These are phyloP conservation scores for Crepidotus variabilis DNA, from an alignment of 768 basidiomycete species.

Conservation along the genomic window DNA sequence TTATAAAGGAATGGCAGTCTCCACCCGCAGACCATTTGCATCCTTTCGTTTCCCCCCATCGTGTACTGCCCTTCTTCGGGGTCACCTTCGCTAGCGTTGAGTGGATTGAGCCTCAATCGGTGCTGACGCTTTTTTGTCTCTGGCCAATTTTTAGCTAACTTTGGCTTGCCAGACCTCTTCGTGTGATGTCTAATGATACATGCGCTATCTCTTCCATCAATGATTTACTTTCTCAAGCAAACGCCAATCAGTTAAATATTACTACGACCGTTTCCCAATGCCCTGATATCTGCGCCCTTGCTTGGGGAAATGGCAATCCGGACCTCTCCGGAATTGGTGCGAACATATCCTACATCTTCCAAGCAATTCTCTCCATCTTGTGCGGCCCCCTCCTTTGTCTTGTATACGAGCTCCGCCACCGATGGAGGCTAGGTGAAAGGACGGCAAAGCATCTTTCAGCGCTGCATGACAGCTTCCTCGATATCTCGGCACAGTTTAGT, in stretches of 20 bases:
- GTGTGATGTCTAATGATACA: conserved; percentile 1
- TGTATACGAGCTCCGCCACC: conserved; percentile 6
- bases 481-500: conserved; percentile 13
- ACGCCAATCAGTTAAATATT: conserved; percentile 3
- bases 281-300: conserved; percentile 12
- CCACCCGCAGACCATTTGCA: no score
- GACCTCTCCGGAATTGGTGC: conserved; percentile 15
- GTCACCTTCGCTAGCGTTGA: no score
- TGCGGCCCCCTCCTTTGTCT: conserved; percentile 11
- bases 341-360: conserved; percentile 15
- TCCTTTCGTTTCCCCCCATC: no score
- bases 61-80: no score
- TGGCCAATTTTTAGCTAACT: no score
- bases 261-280: conserved; percentile 8
- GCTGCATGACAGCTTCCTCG: conserved; percentile 11
- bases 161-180: neutral
- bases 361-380: conserved; percentile 11
- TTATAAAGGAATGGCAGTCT: no score
- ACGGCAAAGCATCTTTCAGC: conserved; percentile 1
- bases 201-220: conserved; percentile 6
- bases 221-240: conserved; percentile 1
- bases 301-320: conserved; percentile 15
- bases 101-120: no score
- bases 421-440: conserved; percentile 1
- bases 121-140: no score